phyloP scores from a whole-genome alignment of 306 rosid species.

The Ammopiptanthus mongolicus region DNA sequence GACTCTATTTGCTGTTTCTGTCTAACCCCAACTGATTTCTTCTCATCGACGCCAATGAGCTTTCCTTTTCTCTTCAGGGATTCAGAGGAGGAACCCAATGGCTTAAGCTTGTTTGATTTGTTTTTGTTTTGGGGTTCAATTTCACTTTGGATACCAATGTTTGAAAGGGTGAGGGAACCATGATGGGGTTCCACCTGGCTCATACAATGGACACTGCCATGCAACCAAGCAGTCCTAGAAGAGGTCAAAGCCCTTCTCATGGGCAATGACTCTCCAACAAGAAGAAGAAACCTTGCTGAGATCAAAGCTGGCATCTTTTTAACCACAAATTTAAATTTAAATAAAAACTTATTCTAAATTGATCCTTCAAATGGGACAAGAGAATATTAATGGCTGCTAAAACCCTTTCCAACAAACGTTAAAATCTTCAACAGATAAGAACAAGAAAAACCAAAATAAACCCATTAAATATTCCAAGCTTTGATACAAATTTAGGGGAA shows the following conservation, averaged over 20 bases:
- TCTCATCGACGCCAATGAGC: conserved; percentile 27
- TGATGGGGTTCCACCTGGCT: conserved; percentile 28
- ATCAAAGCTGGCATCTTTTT: conserved; percentile 55
- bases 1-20: conserved; percentile 39
- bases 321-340: background rate
- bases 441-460: background rate
- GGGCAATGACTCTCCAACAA: conserved; percentile 58
- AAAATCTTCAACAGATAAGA: background rate
- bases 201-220: conserved; percentile 35
- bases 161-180: conserved; percentile 54
- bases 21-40: conserved; percentile 26
- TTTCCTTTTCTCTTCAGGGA: conserved; percentile 42
- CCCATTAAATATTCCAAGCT: background rate
- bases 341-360: background rate
- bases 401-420: background rate
- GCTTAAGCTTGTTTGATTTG: conserved; percentile 32
- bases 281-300: conserved; percentile 51
- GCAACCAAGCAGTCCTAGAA: conserved; percentile 50
- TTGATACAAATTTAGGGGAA: background rate
- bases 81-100: conserved; percentile 31
- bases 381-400: background rate
- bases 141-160: conserved; percentile 41
- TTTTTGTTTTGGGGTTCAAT: conserved; percentile 24
- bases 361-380: background rate
- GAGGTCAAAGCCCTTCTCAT: conserved; percentile 45